Evolutionary conservation across 208 protist genomes (phyloP).

Genomic region (Trypanosoma boissoni): DNA sequence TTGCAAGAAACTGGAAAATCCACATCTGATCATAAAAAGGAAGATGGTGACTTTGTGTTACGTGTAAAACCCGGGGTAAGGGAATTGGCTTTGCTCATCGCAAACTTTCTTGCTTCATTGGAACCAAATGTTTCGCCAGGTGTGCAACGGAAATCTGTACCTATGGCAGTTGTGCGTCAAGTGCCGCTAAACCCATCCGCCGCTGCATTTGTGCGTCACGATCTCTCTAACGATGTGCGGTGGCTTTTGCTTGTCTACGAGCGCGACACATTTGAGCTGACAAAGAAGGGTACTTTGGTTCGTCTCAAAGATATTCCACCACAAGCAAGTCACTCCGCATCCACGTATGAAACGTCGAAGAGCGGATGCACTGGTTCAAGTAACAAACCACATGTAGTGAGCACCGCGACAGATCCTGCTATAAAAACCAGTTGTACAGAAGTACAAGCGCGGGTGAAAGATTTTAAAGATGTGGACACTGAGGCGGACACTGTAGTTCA

Average conservation of each 20-base stretch:
- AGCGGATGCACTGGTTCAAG: too few species aligned
- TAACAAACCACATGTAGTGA: too few species aligned
- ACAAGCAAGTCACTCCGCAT: not conserved
- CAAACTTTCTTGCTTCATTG: slow-evolving; percentile 10
- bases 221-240: slow-evolving; percentile 19
- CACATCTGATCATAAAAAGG: too few species aligned
- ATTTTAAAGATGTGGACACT: not conserved
- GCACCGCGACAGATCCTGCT: too few species aligned
- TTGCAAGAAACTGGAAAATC: not conserved
- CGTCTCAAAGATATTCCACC: not conserved
- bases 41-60: not conserved
- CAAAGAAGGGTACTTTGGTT: slow-evolving; percentile 20
- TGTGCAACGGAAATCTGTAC: slow-evolving; percentile 10
- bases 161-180: slow-evolving; percentile 10
- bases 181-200: slow-evolving; percentile 16
- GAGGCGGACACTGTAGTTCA: slow-evolving; percentile 23
- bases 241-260: slow-evolving; percentile 19
- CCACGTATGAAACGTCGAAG: too few species aligned
- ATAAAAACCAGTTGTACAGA: too few species aligned
- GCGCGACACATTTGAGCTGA: slow-evolving; percentile 13
- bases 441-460: not conserved
- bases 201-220: slow-evolving; percentile 18
- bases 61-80: slow-evolving; percentile 18
- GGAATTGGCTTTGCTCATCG: slow-evolving; percentile 19
- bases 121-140: not conserved